Evolutionary conservation across 805 yeast genomes (phyloP).

Genomic region (Candida taoyuanica): DNA sequence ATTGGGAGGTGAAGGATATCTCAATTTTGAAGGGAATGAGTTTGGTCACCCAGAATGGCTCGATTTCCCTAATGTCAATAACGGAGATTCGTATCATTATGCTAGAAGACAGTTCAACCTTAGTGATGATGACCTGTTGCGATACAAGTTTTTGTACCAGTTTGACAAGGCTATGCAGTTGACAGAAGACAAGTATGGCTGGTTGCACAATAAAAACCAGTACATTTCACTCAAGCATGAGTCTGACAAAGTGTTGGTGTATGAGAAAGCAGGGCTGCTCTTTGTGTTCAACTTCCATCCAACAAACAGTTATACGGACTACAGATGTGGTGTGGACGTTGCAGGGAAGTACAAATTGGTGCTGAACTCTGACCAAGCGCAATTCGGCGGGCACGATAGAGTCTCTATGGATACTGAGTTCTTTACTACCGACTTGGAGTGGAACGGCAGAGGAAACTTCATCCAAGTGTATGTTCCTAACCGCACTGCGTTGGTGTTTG

Average conservation of each 20-base stretch:
- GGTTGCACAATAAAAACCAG: slow-evolving; percentile 69
- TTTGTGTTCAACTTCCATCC: slow-evolving; percentile 93
- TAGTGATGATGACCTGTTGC: slow-evolving; percentile 69
- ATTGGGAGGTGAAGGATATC: slow-evolving; percentile 95
- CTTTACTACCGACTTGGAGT: slow-evolving; percentile 66
- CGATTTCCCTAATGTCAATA: slow-evolving; percentile 92
- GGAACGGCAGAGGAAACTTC: slow-evolving; percentile 79
- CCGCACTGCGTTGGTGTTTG: slow-evolving; percentile 63
- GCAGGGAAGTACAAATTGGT: slow-evolving; percentile 75
- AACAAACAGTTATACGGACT: slow-evolving; percentile 73
- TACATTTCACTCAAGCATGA: slow-evolving; percentile 87
- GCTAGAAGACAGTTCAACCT: slow-evolving; percentile 94
- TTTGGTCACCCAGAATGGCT: slow-evolving; percentile 99
- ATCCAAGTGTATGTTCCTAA: slow-evolving; percentile 78
- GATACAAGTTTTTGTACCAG: slow-evolving; percentile 72
- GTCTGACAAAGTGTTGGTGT: slow-evolving; percentile 81
- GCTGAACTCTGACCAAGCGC: slow-evolving; percentile 64
- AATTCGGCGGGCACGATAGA: slow-evolving; percentile 80
- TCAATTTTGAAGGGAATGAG: slow-evolving; percentile 96
- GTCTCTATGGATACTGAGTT: slow-evolving; percentile 53
- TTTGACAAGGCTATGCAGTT: slow-evolving; percentile 86
- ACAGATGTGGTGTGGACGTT: slow-evolving; percentile 81
- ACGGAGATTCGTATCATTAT: slow-evolving; percentile 83
- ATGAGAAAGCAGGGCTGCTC: slow-evolving; percentile 79
- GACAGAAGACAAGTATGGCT: slow-evolving; percentile 62